Base-by-base conservation (phyloP, 345 rosid species). In the Corchorus capsularis region DNA sequence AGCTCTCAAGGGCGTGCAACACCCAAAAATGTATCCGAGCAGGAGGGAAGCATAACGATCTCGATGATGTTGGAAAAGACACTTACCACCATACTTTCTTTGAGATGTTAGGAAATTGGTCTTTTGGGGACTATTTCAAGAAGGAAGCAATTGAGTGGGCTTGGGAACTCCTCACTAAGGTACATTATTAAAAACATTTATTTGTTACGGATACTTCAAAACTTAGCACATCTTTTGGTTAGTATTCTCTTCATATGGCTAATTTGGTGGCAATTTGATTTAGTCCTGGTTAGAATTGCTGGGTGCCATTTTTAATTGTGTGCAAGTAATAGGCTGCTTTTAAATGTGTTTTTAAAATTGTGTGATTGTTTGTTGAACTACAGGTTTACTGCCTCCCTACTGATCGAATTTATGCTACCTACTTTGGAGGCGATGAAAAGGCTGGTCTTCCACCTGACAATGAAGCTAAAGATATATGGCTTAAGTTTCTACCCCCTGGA, bases 71-170 rank as follows among this genome's bases (percentile, higher is more conserved):
- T 5, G 99, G 99, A 46, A 93, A 96, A 79, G 99, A 96, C 73
- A 96, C 99, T 27, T 96, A 96, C 79, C 98, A 96, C 79, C 99
- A 96, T 73, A 93, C 99, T n/a, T 93, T 96, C 92, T 96, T 96
- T 79, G 98, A 96, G 83, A 96, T 96, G 99, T 87, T 96, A 13
- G 99, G 99, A 14, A 93, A 93, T 79, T 96, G 99, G 99, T 96
- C 99, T 0, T 96, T 96, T 75, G 99, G 99, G 57, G 97, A 93
- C 82, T 96, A 96, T 85, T 96, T 93, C 78, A 96, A 96, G 91
- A 83, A 82, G 50, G 97, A 96, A 75, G 99, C 99, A 4, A 96
- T 96, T 61, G 94, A 83, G 72, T 96, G 98, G 98, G 99, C 95
- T 63, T 96, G 98, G 97, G 98, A 96, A 81, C 93, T 96, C 67